Percentiles rank a stretch among this genome's conserved stretches.
These are phyloP conservation scores for Camellia japonica DNA, from an alignment of 148 eudicot species.

Conservation along the genomic window DNA sequence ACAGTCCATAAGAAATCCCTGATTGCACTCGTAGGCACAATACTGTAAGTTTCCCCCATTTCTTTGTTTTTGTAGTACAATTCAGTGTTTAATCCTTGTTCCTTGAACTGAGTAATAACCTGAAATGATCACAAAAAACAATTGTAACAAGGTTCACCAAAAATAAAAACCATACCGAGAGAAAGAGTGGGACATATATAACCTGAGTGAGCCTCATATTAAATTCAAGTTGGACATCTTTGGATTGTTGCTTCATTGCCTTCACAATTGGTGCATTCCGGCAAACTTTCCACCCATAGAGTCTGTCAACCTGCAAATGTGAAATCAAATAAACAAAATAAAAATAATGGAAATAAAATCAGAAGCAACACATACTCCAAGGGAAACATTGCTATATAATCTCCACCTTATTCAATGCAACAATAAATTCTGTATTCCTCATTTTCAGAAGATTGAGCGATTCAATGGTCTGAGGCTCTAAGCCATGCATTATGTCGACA, in stretches of 20 bases:
- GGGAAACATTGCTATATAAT: conserved; percentile 8
- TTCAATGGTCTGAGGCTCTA: conserved; percentile 92
- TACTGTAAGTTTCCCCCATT: conserved; percentile 91
- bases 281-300: conserved; percentile 81
- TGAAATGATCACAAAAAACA: conserved; percentile 22
- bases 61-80: conserved; percentile 89
- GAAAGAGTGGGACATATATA: conserved; percentile 12
- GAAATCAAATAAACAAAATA: conserved; percentile 12
- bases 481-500: conserved; percentile 94
- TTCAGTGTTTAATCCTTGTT: conserved; percentile 90
- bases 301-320: conserved; percentile 67
- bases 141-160: background rate
- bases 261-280: conserved; percentile 75
- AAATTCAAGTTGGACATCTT: conserved; percentile 75
- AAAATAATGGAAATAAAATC: background rate
- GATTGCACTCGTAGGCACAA: conserved; percentile 93
- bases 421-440: conserved; percentile 85
- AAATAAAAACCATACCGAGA: background rate
- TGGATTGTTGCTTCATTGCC: conserved; percentile 78
- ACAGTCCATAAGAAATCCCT: conserved; percentile 36
- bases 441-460: conserved; percentile 86
- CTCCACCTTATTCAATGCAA: conserved; percentile 86
- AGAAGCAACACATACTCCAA: conserved; percentile 1
- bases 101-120: conserved; percentile 80
- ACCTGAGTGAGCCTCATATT: conserved; percentile 72